Conservation (phyloP, 2,329 filamentous ascomycete species). For the Cladophialophora psammophila region DNA sequence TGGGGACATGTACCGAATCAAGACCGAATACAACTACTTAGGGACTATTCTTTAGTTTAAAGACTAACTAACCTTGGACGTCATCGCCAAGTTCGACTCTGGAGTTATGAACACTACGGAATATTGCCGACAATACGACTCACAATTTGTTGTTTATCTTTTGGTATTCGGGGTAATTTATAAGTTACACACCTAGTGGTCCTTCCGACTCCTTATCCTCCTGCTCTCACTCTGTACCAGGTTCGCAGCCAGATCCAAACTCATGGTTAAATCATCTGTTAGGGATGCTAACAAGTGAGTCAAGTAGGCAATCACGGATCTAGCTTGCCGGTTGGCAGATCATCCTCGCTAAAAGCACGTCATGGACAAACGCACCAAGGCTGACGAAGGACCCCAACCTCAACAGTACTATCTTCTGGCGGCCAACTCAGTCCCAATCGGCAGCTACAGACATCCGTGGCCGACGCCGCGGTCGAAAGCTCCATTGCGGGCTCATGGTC, state of each 20-base stretch:
- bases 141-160: too few species aligned
- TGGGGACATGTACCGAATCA: too few species aligned
- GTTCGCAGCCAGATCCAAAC: neutral
- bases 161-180: too few species aligned
- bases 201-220: too few species aligned
- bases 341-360: slow-evolving; percentile 53
- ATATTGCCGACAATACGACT: too few species aligned
- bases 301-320: neutral
- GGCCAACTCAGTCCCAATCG: slow-evolving; percentile 43
- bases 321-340: neutral
- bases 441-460: slow-evolving; percentile 46
- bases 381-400: slow-evolving; percentile 46
- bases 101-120: too few species aligned
- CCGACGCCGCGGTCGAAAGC: slow-evolving; percentile 38
- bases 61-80: too few species aligned
- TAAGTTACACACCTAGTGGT: too few species aligned
- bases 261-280: neutral
- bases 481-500: slow-evolving; percentile 52
- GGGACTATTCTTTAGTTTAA: too few species aligned
- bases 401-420: slow-evolving; percentile 48
- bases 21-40: too few species aligned
- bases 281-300: neutral
- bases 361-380: slow-evolving; percentile 49
- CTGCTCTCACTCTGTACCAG: too few species aligned
- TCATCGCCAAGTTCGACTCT: too few species aligned